Evolutionary conservation across 73 alveolate genomes (phyloP).

Genomic region (Symbiodinium natans): DNA sequence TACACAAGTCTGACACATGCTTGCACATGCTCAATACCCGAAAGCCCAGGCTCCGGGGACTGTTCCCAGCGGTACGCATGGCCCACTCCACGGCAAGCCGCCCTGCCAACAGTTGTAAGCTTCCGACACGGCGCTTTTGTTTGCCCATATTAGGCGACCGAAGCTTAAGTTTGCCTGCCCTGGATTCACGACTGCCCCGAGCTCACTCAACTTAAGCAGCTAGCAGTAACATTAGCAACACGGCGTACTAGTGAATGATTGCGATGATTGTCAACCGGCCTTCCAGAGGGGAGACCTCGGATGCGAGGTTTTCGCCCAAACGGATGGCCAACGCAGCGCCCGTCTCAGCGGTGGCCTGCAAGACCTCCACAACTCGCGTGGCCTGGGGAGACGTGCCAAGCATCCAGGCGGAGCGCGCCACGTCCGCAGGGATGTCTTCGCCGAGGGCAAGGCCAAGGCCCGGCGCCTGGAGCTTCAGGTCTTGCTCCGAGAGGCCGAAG

Average conservation of each 20-base stretch:
- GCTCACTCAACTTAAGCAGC: too few species aligned
- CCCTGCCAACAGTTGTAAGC: too few species aligned
- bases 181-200: too few species aligned
- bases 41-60: background rate
- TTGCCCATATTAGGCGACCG: too few species aligned
- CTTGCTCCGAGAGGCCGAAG: background rate
- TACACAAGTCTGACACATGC: too few species aligned
- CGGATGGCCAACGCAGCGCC: background rate
- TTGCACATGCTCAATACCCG: too few species aligned
- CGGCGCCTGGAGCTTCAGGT: background rate
- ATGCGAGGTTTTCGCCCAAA: background rate
- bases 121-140: too few species aligned
- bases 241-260: too few species aligned
- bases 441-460: background rate
- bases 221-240: too few species aligned
- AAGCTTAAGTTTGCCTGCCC: too few species aligned
- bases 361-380: background rate
- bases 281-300: background rate
- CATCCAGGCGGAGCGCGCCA: background rate
- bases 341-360: background rate
- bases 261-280: conserved; percentile 1
- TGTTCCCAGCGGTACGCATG: background rate
- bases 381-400: background rate
- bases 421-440: background rate
- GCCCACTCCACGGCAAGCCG: conserved; percentile 12